Base-by-base conservation (phyloP, 75 land plant genomes). In the Pinus taeda region DNA sequence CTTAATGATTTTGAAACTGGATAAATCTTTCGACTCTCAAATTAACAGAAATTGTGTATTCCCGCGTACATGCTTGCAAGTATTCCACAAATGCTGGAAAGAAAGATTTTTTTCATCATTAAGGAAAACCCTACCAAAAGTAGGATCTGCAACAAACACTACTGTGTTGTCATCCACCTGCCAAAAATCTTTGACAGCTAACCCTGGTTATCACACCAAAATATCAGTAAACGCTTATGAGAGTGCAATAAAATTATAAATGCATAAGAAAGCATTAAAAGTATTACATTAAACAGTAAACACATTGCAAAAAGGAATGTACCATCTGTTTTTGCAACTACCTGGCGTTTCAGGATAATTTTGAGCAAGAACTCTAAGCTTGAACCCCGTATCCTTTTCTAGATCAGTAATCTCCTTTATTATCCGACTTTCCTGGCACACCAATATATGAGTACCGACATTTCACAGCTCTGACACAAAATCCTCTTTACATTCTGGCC, bases 91-190 rank as follows among this genome's bases (percentile, higher is more conserved):
- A 58, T 7, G 9, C 59, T 13, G 64, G n/a, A 57, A 6, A 29
- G 15, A 15, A 15, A 36, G 14, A 37, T 4, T 18, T 67, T 17
- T 67, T 42, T 49, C 55, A 49, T 36, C 18, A 5, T 37, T 6
- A 69, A 69, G 42, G 37, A 30, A 59, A 24, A 2, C 12, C 76
- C 74, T 75, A 90, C 99, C 99, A 76, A 97, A 88, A 22, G 90
- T 95, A 15, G 98, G 99, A 77, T 97, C 99, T 72, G 98, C 99
- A 82, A 97, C 99, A 92, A 97, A 94, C n/a, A 97, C 95, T 63
- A 97, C 85, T 24, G 99, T 97, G 59, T 88, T 89, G 59, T 94
- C 99, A 88, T 97, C 99, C n/a, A 94, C 98, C 77, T 87, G 82
- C 99, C 99, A 97, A 76, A 90, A 97, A 57, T 97, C 98, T 81